Percentiles rank a stretch among this genome's conserved stretches.
Evolutionary conservation across 1,284 basidiomycete genomes (phyloP).

Genomic region (Cryptococcus hybrid): DNA sequence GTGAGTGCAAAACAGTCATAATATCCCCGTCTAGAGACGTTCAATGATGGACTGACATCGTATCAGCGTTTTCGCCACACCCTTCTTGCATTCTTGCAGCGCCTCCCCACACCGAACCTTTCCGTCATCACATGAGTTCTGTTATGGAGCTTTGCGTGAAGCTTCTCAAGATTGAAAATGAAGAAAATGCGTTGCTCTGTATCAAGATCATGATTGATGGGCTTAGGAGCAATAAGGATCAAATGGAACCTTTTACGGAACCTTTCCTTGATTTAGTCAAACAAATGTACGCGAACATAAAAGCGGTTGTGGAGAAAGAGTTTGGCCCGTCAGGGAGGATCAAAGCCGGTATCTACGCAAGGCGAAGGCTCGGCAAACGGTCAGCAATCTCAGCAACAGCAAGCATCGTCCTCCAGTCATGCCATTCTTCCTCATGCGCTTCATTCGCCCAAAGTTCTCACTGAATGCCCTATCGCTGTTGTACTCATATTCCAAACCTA

Average conservation of each 20-base stretch:
- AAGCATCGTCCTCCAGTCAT: conserved; percentile 18
- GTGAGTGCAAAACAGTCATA: conserved; percentile 30
- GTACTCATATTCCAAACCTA: conserved; percentile 88
- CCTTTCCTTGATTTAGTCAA: conserved; percentile 76
- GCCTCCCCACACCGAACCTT: conserved; percentile 75
- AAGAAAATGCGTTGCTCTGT: conserved; percentile 88
- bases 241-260: conserved; percentile 72
- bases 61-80: conserved; percentile 72
- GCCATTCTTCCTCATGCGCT: conserved; percentile 49
- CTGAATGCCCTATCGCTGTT: conserved; percentile 91
- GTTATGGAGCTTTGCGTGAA: conserved; percentile 76
- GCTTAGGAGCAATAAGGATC: conserved; percentile 52
- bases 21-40: background rate
- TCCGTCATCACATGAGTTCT: conserved; percentile 66
- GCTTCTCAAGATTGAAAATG: conserved; percentile 86
- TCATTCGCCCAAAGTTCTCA: conserved; percentile 90
- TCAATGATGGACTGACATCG: background rate
- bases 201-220: conserved; percentile 91
- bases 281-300: conserved; percentile 75
- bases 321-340: conserved; percentile 53
- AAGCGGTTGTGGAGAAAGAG: conserved; percentile 69
- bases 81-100: conserved; percentile 83
- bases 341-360: conserved; percentile 22
- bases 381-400: conserved; percentile 6
- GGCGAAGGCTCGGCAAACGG: conserved; percentile 16